Percentiles rank a stretch among this genome's conserved stretches.
phyloP scores from a whole-genome alignment of 495 filamentous ascomycete genomes.

The Annulohypoxylon stygium region DNA sequence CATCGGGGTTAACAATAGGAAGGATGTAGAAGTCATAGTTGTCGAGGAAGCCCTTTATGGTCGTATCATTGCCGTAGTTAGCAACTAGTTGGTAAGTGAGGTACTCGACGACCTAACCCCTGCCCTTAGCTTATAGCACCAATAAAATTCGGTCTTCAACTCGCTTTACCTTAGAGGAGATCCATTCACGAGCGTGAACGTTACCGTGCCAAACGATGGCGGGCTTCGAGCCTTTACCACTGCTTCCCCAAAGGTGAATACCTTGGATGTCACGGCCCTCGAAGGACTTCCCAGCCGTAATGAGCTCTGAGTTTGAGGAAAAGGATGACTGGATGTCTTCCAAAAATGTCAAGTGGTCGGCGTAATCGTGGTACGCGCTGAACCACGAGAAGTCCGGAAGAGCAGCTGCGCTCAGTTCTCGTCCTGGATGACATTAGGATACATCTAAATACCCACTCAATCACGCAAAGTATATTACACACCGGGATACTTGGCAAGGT shows the following conservation, averaged over 20 bases:
- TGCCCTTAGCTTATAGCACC: constrained; percentile 12
- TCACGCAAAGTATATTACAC: constrained; percentile 5
- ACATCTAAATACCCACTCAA: neutral
- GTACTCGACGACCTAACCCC: constrained; percentile 64
- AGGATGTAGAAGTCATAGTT: constrained; percentile 75
- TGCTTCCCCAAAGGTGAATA: constrained; percentile 71
- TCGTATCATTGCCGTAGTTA: constrained; percentile 61
- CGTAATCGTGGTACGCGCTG: constrained; percentile 68
- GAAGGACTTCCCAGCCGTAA: constrained; percentile 65
- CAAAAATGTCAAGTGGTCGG: constrained; percentile 68
- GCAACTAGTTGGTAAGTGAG: constrained; percentile 66
- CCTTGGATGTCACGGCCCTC: constrained; percentile 67
- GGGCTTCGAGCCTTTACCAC: constrained; percentile 67
- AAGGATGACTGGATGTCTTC: constrained; percentile 64
- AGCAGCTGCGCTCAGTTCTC: constrained; percentile 37
- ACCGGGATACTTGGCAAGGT: constrained; percentile 49
- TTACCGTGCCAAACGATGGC: constrained; percentile 71
- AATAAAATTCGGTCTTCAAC: neutral
- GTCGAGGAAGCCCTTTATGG: constrained; percentile 63
- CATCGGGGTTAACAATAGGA: constrained; percentile 74
- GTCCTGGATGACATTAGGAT: constrained; percentile 16
- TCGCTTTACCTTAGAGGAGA: constrained; percentile 61
- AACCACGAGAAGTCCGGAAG: constrained; percentile 63
- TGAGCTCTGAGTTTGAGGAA: constrained; percentile 66
- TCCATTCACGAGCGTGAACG: constrained; percentile 76